phyloP scores from a whole-genome alignment of 2,329 filamentous ascomycete genomes.

The Aspergillus sp. region DNA sequence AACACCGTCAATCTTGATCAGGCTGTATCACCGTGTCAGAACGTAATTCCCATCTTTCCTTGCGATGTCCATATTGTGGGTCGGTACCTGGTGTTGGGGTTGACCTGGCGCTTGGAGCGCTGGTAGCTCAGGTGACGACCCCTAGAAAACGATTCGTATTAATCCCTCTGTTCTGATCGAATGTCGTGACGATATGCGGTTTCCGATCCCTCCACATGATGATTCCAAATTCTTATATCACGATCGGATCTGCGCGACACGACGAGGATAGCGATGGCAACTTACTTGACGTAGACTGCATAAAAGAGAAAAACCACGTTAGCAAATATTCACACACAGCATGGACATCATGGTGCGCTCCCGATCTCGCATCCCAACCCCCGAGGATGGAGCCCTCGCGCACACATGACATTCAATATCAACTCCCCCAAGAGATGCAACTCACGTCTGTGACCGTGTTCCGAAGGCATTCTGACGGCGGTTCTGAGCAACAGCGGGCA shows the following conservation, averaged over 20 bases:
- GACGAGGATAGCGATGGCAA: slow-evolving; percentile 36
- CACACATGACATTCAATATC: slow-evolving; percentile 16
- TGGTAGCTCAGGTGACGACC: slow-evolving; percentile 98
- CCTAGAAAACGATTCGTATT: slow-evolving; percentile 54
- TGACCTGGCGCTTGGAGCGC: slow-evolving; percentile 88
- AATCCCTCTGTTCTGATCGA: slow-evolving; percentile 25
- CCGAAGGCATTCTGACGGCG: slow-evolving; percentile 78
- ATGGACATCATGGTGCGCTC: slow-evolving; percentile 7
- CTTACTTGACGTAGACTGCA: slow-evolving; percentile 87
- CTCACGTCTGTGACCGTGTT: slow-evolving; percentile 87
- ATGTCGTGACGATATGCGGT: slow-evolving; percentile 8
- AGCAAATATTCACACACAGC: slow-evolving; percentile 18
- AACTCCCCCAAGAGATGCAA: slow-evolving; percentile 32
- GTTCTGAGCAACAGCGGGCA: slow-evolving; percentile 42
- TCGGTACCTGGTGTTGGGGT: slow-evolving; percentile 70
- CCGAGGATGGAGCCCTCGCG: slow-evolving; percentile 10
- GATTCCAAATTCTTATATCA: slow-evolving; percentile 10
- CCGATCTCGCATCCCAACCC: slow-evolving; percentile 4
- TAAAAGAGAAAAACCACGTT: slow-evolving; percentile 27
- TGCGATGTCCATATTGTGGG: slow-evolving; percentile 11
- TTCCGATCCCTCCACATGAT: slow-evolving; percentile 8
- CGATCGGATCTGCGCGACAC: slow-evolving; percentile 22
- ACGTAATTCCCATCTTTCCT: slow-evolving; percentile 12
- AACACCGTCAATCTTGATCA: slow-evolving; percentile 99
- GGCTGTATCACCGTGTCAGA: slow-evolving; percentile 48